Evolutionary conservation across 2,329 filamentous ascomycete species (phyloP), one percentile per base, ranked within the genome.

Genomic region (Hypoxylon sp.): DNA sequence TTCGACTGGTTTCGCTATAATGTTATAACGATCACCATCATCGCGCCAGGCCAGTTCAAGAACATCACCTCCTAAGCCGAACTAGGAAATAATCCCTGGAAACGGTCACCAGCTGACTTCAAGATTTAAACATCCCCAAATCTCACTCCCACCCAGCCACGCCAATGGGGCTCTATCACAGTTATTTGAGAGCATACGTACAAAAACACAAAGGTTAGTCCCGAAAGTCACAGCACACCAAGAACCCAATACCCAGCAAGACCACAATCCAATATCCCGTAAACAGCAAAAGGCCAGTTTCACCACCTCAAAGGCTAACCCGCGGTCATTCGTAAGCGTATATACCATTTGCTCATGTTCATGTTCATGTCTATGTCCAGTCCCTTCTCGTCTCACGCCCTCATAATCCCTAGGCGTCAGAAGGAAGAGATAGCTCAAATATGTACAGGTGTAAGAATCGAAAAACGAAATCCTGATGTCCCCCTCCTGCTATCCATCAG

Each of bases 401-500:
- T 28, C 4, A 28, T 19, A 21, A 23, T 28, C 17, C 56, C 57
- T 5, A 17, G 30, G 36, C 41, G 41, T 14, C 25, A 49, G 41
- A 25, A 60, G 36, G 11, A 46, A 59, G 51, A 60, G 38, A 46
- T 55, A 49, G 36, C 32, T 43, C 41, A 46, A 68, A 68, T 68
- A 68, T 68, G 49, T 68, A 68, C 61, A 68, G n/a, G 60, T 34
- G 7, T 43, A 64, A 67, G 60, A 64, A 64, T 36, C 46, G 51
- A 64, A 68, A 49, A 56, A 19, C n/a, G 45, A 38, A 55, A 45
- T 58, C 36, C 46, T 30, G 17, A 34, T 45, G 41, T 28, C 11
- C 6, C 30, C 14, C 21, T n/a, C 48, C 11, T 53, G 55, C 41
- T 64, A 65, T 65, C 50, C 57, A 56, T 38, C 36, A 23, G 36